Percentiles rank a stretch among this genome's conserved stretches.
phyloP scores from a whole-genome alignment of 1,139 yeast species.

The Kodamaea arcana region DNA sequence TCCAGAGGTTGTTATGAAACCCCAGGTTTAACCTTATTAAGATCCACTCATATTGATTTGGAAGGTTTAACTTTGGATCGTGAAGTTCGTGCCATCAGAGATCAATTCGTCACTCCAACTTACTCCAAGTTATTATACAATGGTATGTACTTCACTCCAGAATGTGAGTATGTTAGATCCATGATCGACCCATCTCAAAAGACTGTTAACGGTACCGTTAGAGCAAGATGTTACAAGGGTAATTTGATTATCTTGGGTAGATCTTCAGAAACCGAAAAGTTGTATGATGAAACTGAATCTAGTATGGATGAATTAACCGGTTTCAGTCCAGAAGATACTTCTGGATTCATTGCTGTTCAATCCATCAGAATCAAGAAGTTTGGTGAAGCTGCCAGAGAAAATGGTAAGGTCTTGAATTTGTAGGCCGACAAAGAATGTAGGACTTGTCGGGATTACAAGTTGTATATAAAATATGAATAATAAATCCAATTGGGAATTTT shows the following conservation, averaged over 20 bases:
- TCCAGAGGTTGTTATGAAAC: slow-evolving; percentile 99
- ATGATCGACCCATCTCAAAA: slow-evolving; percentile 93
- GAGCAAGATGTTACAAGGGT: slow-evolving; percentile 94
- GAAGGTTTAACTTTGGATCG: slow-evolving; percentile 97
- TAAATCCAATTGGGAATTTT: no score
- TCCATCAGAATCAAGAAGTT: slow-evolving; percentile 97
- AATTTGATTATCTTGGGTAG: slow-evolving; percentile 81
- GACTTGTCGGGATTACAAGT: not conserved
- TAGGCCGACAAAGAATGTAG: slow-evolving; percentile 15
- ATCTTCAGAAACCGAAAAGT: slow-evolving; percentile 89
- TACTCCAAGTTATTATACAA: slow-evolving; percentile 90
- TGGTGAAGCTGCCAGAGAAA: slow-evolving; percentile 90
- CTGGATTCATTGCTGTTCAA: slow-evolving; percentile 97
- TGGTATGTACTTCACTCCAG: slow-evolving; percentile 97
- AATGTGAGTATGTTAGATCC: slow-evolving; percentile 91
- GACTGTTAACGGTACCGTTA: slow-evolving; percentile 93
- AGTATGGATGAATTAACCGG: slow-evolving; percentile 99
- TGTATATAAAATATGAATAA: no score
- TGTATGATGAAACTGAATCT: slow-evolving; percentile 96
- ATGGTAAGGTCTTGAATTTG: slow-evolving; percentile 50
- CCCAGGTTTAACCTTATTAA: slow-evolving; percentile 92
- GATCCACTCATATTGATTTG: slow-evolving; percentile 90
- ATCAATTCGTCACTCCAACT: slow-evolving; percentile 88
- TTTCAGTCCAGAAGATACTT: slow-evolving; percentile 93
- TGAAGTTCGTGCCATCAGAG: slow-evolving; percentile 96